Evolutionary conservation across 1,284 basidiomycete genomes (phyloP).

Genomic region (Sanghuangporus weigelae): DNA sequence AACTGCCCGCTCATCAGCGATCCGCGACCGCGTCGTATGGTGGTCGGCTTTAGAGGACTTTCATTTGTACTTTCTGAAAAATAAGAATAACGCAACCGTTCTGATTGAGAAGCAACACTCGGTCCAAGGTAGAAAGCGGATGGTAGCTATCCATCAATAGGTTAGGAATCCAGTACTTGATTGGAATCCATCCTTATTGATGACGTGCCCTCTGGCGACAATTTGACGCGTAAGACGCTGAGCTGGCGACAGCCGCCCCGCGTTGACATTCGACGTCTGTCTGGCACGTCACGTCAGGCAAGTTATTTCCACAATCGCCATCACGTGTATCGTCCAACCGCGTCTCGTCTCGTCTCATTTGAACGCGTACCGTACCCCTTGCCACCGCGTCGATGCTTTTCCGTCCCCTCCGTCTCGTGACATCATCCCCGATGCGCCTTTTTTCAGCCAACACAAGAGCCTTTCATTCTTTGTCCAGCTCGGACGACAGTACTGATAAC

Average conservation of each 20-base stretch:
- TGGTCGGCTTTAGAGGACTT: neutral
- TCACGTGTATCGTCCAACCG: neutral
- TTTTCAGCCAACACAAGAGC: neutral
- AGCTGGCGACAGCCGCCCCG: no score
- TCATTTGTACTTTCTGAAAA: neutral
- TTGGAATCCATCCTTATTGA: no score
- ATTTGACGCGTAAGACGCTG: no score
- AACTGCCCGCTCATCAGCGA: neutral
- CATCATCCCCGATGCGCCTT: neutral
- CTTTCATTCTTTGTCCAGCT: neutral
- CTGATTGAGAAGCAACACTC: no score
- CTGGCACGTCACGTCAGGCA: no score
- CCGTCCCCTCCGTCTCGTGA: neutral
- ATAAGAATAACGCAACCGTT: no score
- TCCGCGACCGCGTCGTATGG: neutral
- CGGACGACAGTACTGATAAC: neutral
- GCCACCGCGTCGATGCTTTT: neutral
- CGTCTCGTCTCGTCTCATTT: no score
- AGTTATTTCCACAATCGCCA: neutral
- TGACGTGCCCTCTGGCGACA: no score
- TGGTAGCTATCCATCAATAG: no score
- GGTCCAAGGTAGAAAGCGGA: no score
- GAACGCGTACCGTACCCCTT: neutral
- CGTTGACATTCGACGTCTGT: no score
- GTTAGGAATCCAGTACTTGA: no score